Percentiles rank a stretch among this genome's conserved stretches.
phyloP scores from a whole-genome alignment of 164 flowering plant genomes.

The Dillenia turbinata region DNA sequence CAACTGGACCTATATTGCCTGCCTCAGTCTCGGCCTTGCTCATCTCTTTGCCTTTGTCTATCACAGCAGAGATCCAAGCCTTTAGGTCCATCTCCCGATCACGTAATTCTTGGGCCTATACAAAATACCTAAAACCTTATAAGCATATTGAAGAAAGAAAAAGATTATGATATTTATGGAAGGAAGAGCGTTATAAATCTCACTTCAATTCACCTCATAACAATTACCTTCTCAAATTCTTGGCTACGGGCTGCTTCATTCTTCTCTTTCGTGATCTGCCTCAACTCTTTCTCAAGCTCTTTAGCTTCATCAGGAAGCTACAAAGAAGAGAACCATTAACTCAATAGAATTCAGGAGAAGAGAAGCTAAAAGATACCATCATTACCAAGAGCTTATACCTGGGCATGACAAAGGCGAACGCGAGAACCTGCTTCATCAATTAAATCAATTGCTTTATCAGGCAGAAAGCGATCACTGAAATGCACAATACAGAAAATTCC shows the following conservation, averaged over 20 bases:
- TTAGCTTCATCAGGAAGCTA: constrained; percentile 97
- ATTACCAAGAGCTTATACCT: constrained; percentile 32
- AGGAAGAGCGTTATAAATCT: neutral
- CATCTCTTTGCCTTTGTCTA: constrained; percentile 71
- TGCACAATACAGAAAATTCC: neutral
- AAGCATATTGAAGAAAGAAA: neutral
- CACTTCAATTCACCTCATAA: no score
- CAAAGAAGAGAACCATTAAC: constrained; percentile 1
- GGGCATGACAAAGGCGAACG: constrained; percentile 94
- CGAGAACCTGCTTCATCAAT: constrained; percentile 99
- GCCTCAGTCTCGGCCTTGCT: constrained; percentile 76
- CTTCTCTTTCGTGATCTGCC: constrained; percentile 88
- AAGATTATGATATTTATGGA: neutral
- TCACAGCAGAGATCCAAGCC: constrained; percentile 55
- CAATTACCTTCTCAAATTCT: constrained; percentile 84
- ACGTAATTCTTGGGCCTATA: constrained; percentile 77
- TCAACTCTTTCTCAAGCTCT: constrained; percentile 91
- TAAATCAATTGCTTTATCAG: constrained; percentile 98
- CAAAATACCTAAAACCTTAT: constrained; percentile 6
- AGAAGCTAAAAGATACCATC: no score
- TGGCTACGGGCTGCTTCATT: constrained; percentile 91
- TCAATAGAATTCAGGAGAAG: neutral
- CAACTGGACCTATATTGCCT: constrained; percentile 62
- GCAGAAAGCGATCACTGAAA: constrained; percentile 92
- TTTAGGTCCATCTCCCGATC: constrained; percentile 79